Percentiles rank a stretch among this genome's conserved stretches.
These are phyloP conservation scores for Dissophora globulifera DNA, from an alignment of 192 early-diverging fungal genomes.

Conservation along the genomic window DNA sequence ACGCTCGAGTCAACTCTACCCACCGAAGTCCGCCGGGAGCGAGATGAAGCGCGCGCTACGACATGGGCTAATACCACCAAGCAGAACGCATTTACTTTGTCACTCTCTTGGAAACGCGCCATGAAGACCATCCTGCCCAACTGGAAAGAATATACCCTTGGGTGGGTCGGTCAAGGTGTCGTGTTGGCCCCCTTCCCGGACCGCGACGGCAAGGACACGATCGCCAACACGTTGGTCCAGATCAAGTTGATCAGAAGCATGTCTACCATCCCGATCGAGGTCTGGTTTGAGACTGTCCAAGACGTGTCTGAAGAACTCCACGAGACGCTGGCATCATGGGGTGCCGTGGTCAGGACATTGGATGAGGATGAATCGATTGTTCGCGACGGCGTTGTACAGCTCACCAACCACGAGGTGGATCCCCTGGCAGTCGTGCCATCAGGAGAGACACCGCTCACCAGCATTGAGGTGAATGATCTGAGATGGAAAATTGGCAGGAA, in stretches of 20 bases:
- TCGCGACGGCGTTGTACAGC: constrained; percentile 20
- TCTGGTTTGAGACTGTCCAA: constrained; percentile 36
- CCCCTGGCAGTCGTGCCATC: neutral
- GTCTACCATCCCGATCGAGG: constrained; percentile 47
- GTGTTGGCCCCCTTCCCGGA: constrained; percentile 26
- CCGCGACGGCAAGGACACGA: constrained; percentile 12
- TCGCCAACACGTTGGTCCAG: constrained; percentile 26
- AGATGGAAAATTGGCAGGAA: neutral
- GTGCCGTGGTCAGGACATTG: constrained; percentile 15
- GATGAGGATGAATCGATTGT: constrained; percentile 30
- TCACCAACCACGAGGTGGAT: constrained; percentile 14
- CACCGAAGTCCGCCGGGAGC: constrained; percentile 11
- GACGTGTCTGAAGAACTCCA: constrained; percentile 35
- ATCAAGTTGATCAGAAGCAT: constrained; percentile 44
- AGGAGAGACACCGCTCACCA: constrained; percentile 4
- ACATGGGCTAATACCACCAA: neutral
- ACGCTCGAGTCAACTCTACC: constrained; percentile 1
- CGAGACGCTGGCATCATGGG: constrained; percentile 22
- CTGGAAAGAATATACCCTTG: constrained; percentile 30
- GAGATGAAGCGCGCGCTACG: constrained; percentile 4
- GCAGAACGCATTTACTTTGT: constrained; percentile 13
- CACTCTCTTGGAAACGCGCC: constrained; percentile 29
- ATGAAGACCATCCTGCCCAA: constrained; percentile 36
- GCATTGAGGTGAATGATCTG: constrained; percentile 23
- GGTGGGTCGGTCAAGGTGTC: constrained; percentile 47